Base-by-base conservation (phyloP, 108 stramenopile genomes). In the Bacterosira constricta region DNA sequence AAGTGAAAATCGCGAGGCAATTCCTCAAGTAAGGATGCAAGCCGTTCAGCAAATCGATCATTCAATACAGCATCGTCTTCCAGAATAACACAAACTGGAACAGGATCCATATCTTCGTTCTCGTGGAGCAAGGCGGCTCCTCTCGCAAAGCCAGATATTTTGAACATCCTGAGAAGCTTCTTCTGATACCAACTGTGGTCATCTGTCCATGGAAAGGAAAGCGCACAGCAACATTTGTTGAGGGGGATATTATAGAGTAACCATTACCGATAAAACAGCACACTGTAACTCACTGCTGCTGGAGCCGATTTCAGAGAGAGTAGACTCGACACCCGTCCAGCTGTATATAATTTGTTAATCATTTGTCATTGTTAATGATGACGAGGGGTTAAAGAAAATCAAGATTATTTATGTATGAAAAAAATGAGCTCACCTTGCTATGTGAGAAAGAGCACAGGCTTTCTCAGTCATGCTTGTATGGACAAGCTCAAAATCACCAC, bases 1-100 rank as follows among this genome's bases (percentile, higher is more conserved):
- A 91, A 91, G 59, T 94, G 93, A 50, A 94, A 94, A 64, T 94
- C 93, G 20, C 93, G 78, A 8, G 93, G 93, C 6, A 94, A 79
- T 51, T 94, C 89, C 44, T 79, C 57, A 12, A 94, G 75, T 25
- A 94, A 44, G 11, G 71, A 45, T 3, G 77, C 46, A 21, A 94
- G 77, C 17, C 90, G 85, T 58, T 94, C 93, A 15, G 49, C 11
- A 66, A 94, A 94, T 30, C 88, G 86, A 66, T 94, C 93, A n/a
- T 83, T 80, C 45, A 91, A 58, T 7, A 88, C 79, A 21, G 93
- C 93, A 69, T 94, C 93, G 61, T 94, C 93, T 71, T 94, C 93
- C 47, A 94, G 52, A 56, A 94, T 73, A 17, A 94, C 76, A 41
- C 84, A 86, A 10, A 86, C 90, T n/a, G 93, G 88, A 27, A 78